phyloP scores from a whole-genome alignment of 352 stramenopile genomes.

The Phytophthora nicotianae region DNA sequence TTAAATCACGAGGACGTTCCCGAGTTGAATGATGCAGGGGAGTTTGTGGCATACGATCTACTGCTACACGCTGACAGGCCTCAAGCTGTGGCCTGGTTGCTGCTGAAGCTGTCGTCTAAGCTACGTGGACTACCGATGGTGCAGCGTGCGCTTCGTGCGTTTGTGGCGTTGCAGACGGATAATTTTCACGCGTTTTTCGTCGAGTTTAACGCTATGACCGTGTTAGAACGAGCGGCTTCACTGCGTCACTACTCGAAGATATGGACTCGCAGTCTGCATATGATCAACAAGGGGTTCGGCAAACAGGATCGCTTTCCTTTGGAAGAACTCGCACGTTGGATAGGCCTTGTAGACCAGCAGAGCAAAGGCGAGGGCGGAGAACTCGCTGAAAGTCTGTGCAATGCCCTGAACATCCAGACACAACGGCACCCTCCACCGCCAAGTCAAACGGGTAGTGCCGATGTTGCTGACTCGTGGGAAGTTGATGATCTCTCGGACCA shows the following conservation, averaged over 20 bases:
- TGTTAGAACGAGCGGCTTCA: constrained; percentile 48
- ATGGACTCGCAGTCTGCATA: constrained; percentile 39
- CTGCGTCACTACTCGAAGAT: constrained; percentile 49
- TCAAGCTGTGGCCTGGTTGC: constrained; percentile 42
- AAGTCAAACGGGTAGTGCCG: neutral
- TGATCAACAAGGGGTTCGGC: constrained; percentile 67
- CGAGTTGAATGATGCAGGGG: constrained; percentile 26
- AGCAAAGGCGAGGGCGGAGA: constrained; percentile 23
- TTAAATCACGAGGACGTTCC: constrained; percentile 9
- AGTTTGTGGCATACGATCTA: constrained; percentile 65
- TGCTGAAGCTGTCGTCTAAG: constrained; percentile 40
- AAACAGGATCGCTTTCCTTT: constrained; percentile 65
- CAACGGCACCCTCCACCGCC: constrained; percentile 18
- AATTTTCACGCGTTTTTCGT: constrained; percentile 45
- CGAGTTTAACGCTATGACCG: constrained; percentile 31
- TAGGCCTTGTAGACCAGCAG: constrained; percentile 21
- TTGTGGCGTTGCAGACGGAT: constrained; percentile 58
- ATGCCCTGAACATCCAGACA: constrained; percentile 51
- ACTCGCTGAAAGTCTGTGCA: constrained; percentile 42
- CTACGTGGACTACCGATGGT: constrained; percentile 26
- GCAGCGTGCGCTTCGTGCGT: constrained; percentile 47
- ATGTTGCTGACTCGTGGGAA: constrained; percentile 37
- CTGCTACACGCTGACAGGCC: constrained; percentile 63
- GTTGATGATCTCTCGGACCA: constrained; percentile 7
- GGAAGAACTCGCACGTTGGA: constrained; percentile 42